phyloP scores from a whole-genome alignment of 202 grass and related monocot genomes.

The Schoenoplectus triqueter region DNA sequence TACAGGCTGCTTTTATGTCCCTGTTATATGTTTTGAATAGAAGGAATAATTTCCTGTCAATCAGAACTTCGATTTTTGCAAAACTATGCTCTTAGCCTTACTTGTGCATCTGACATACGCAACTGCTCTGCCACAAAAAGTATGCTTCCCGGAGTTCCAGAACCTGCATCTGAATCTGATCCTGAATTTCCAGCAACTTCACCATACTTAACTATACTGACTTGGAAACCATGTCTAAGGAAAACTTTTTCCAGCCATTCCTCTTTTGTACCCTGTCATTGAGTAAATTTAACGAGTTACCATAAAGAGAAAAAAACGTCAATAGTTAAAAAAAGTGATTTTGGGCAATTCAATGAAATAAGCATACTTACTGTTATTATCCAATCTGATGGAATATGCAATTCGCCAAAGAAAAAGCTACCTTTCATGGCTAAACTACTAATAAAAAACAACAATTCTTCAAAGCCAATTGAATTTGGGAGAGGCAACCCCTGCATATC shows the following conservation, averaged over 20 bases:
- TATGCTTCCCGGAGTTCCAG: constrained; percentile 16
- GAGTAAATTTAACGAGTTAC: not conserved
- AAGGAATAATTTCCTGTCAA: constrained; percentile 8
- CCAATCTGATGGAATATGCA: constrained; percentile 51
- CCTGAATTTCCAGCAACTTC: constrained; percentile 52
- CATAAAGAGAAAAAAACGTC: not conserved
- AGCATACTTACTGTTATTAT: constrained; percentile 49
- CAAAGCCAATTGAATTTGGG: constrained; percentile 48
- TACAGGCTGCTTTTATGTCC: not conserved
- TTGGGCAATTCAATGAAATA: constrained; percentile 25
- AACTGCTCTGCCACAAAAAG: constrained; percentile 84
- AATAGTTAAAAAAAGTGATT: not conserved
- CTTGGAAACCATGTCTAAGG: constrained; percentile 59
- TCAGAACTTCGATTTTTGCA: constrained; percentile 11
- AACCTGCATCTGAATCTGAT: constrained; percentile 39
- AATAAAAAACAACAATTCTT: constrained; percentile 59
- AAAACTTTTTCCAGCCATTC: constrained; percentile 67
- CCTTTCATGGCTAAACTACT: constrained; percentile 83
- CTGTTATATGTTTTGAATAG: not conserved
- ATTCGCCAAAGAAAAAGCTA: constrained; percentile 74
- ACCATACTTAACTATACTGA: constrained; percentile 53
- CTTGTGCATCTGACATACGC: constrained; percentile 85
- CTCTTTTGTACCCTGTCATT: constrained; percentile 44
- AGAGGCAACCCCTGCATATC: constrained; percentile 77
- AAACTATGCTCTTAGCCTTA: constrained; percentile 41